These are phyloP conservation scores for Fagopyrum homotropicum DNA, from an alignment of 148 eudicot species.

Conservation along the genomic window DNA sequence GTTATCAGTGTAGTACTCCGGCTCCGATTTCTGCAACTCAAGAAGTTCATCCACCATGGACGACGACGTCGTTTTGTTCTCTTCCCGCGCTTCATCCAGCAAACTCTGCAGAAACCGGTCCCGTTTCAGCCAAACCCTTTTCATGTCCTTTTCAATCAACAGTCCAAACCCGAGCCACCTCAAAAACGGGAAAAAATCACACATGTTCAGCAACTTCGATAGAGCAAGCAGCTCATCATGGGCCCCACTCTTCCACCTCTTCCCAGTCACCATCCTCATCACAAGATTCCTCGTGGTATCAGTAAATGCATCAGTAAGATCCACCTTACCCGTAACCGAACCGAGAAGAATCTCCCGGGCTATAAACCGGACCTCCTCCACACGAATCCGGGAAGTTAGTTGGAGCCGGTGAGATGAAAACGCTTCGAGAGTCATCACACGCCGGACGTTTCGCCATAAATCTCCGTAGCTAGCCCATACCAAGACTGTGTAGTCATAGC, in stretches of 20 bases:
- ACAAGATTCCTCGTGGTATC: constrained; percentile 22
- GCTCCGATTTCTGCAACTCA: constrained; percentile 23
- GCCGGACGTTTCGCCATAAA: constrained; percentile 27
- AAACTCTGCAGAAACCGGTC: constrained; percentile 27
- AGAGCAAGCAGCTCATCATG: constrained; percentile 8
- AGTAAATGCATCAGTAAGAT: constrained; percentile 25
- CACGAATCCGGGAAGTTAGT: constrained; percentile 16
- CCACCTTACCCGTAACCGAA: constrained; percentile 7
- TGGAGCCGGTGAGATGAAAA: constrained; percentile 27
- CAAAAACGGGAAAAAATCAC: constrained; percentile 22
- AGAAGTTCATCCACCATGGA: constrained; percentile 30
- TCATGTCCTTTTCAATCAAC: constrained; percentile 11
- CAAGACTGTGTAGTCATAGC: constrained; percentile 14
- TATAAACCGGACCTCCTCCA: constrained; percentile 23
- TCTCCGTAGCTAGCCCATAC: constrained; percentile 27
- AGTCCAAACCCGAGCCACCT: constrained; percentile 18
- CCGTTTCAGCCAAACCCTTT: constrained; percentile 11
- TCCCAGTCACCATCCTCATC: constrained; percentile 36
- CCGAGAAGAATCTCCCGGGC: constrained; percentile 2
- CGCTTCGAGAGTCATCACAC: constrained; percentile 24
- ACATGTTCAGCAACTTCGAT: not conserved
- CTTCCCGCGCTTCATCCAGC: constrained; percentile 16
- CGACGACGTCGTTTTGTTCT: constrained; percentile 16
- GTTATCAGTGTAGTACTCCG: constrained; percentile 19
- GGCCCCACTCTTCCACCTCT: constrained; percentile 15